A percentile compares a stretch with the other conserved stretches of the same genome.
Conservation (phyloP, 2,329 filamentous ascomycete species). For the Pseudogymnoascus sp. region DNA sequence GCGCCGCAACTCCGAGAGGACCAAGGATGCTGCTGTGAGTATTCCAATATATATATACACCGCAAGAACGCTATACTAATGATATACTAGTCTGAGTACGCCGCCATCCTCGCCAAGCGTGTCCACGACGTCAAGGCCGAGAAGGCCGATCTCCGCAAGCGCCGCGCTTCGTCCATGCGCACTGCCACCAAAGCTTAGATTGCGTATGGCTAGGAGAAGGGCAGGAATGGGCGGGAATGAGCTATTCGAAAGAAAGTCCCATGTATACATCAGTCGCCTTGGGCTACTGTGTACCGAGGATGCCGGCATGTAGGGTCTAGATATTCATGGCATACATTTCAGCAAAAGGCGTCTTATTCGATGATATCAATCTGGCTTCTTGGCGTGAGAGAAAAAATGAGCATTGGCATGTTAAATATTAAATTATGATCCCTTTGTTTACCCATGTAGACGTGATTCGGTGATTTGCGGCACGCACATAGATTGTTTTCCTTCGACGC, state of each 20-base stretch:
- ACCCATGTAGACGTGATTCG: not conserved
- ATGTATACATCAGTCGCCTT: slow-evolving; percentile 1
- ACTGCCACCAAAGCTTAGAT: slow-evolving; percentile 29
- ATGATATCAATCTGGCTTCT: slow-evolving; percentile 6
- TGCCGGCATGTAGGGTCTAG: slow-evolving; percentile 4
- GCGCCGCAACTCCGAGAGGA: slow-evolving; percentile 92
- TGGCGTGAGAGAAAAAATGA: slow-evolving; percentile 9
- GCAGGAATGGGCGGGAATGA: slow-evolving; percentile 41
- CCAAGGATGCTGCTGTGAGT: slow-evolving; percentile 98
- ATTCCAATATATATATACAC: slow-evolving; percentile 10
- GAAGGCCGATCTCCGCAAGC: slow-evolving; percentile 92
- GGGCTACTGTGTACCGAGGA: slow-evolving; percentile 3
- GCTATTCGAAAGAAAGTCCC: slow-evolving; percentile 9
- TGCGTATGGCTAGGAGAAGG: slow-evolving; percentile 38
- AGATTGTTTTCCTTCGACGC: not conserved
- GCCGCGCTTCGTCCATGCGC: slow-evolving; percentile 90
- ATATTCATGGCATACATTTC: slow-evolving; percentile 11
- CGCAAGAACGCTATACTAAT: slow-evolving; percentile 24
- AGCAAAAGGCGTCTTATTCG: slow-evolving; percentile 7
- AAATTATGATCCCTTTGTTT: slow-evolving; percentile 6
- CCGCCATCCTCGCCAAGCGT: slow-evolving; percentile 92
- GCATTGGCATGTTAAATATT: slow-evolving; percentile 8
- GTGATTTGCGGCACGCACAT: not conserved
- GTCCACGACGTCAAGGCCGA: slow-evolving; percentile 91
- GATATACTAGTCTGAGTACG: slow-evolving; percentile 79